Base-by-base conservation (phyloP, 257 asterid genomes). In the Eustoma russellianum region DNA sequence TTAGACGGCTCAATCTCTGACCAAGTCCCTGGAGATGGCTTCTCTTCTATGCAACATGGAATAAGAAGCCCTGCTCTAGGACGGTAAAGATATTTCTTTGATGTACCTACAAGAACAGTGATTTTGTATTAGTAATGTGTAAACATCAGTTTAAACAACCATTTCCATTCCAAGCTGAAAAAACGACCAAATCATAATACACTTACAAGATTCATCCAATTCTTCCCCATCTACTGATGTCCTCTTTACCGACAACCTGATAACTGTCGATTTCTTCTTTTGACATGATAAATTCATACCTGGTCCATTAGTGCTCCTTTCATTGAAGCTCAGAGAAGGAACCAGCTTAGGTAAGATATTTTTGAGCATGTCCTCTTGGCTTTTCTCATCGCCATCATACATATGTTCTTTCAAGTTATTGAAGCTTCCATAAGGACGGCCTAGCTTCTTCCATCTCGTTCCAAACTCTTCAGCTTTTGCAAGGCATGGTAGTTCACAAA, bases 51-150 rank as follows among this genome's bases (percentile, higher is more conserved):
- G 68, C 90, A 81, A 50, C 78, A 64, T 10, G 93, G 94, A 64
- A 92, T 78, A 62, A 79, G 55, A 51, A 77, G 69, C 67, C 95
- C 99, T 40, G 94, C 94, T 62, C 95, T 74, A 19, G 97, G 97
- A 55, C 83, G 91, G 71, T 77, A 79, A 17, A 85, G 70, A 74
- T 66, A 88, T 50, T 76, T 83, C 52, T 68, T 67, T 12, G 95
- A 82, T 67, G 84, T 57, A 69, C 93, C 97, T 84, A 63, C 0
- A 38, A 81, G 6, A 68, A 55, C 50, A 55, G 19, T n/a, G 35
- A 43, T 45, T 59, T 51, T 34, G 38, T 66, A 30, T 46, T 8
- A 35, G 49, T 56, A 18, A n/a, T 46, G 46, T 14, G 46, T 56
- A 17, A 53, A 6, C 56, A 1, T 57, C 46, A 52, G 34, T 38